Base-by-base conservation (phyloP, 2,329 filamentous ascomycete species). In the Pseudocercospora cruenta region DNA sequence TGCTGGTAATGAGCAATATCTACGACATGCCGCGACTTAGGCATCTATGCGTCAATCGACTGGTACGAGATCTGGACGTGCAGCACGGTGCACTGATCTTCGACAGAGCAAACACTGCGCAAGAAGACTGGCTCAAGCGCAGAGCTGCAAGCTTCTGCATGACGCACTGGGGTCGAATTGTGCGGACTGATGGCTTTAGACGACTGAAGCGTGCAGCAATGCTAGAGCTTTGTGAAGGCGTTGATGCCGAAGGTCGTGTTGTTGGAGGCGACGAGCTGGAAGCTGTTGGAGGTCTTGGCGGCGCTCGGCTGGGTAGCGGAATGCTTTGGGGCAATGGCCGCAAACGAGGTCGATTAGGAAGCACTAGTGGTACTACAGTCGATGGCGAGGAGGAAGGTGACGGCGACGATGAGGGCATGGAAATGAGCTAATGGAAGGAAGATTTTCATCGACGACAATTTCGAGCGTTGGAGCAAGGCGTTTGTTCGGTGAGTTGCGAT, bases 1-100 rank as follows among this genome's bases (percentile, higher is more conserved):
- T 99, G 79, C 86, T 99, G 2, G 94, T 99, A 70, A 96, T 99
- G 92, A 93, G 93, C 51, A 97, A 98, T 78, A 92, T 98, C 55
- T 99, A 99, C 81, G 94, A 97, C 76, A 96, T 99, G 82, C 94
- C 94, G 1, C 93, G 95, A 71, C 87, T 99, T 24, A 91, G 94
- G 21, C 86, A 97, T 7, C 85, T 98, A 1, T 97, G 94, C 77
- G 91, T 98, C 62, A 94, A 97, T 76, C 88, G 95, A 8, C 85
- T 99, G 3, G 90, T 91, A 63, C 91, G 92, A 68, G 95, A 99
- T 76, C 86, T 99, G 2, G 94, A 98, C 76, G 91, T 98, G 45
- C 92, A 96, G 67, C 93, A 97, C 75, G 94, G 94, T 2, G 97
- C 95, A 70, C 90, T 96, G 72, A 94, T 97, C 64, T 99, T 96